These are phyloP conservation scores for Lathyrus tuberosus DNA, from an alignment of 306 rosid species.

Conservation along the genomic window DNA sequence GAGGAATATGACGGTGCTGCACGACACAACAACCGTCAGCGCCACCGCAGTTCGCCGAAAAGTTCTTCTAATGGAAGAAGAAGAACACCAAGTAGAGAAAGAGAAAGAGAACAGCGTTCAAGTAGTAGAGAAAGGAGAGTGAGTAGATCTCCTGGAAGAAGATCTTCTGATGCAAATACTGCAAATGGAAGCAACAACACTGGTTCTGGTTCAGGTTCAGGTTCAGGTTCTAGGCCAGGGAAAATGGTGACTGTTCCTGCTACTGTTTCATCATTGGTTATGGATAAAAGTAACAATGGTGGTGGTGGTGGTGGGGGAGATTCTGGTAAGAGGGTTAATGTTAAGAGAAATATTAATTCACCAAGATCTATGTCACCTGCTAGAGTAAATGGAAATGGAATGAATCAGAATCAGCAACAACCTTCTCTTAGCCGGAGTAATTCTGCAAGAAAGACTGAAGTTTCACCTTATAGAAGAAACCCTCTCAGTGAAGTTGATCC, in stretches of 20 bases:
- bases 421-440: slow-evolving; percentile 84
- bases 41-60: slow-evolving; percentile 62
- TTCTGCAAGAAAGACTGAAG: slow-evolving; percentile 84
- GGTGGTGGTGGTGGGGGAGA: slow-evolving; percentile 54
- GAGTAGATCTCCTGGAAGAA: slow-evolving; percentile 87
- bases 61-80: slow-evolving; percentile 67
- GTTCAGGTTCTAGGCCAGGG: slow-evolving; percentile 61
- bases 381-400: slow-evolving; percentile 44
- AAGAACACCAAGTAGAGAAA: slow-evolving; percentile 93
- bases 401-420: slow-evolving; percentile 55
- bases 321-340: slow-evolving; percentile 63
- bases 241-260: slow-evolving; percentile 98
- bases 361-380: slow-evolving; percentile 58
- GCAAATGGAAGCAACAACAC: slow-evolving; percentile 33
- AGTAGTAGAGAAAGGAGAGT: slow-evolving; percentile 83
- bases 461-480: slow-evolving; percentile 86
- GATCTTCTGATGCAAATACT: slow-evolving; percentile 55
- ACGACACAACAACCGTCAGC: slow-evolving; percentile 56
- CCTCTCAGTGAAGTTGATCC: slow-evolving; percentile 83
- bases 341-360: slow-evolving; percentile 78
- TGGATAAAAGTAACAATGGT: slow-evolving; percentile 81
- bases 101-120: slow-evolving; percentile 61
- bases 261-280: slow-evolving; percentile 68
- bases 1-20: slow-evolving; percentile 45
- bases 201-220: slow-evolving; percentile 10